Percentiles rank a stretch among this genome's conserved stretches.
phyloP scores from a whole-genome alignment of 139 green algal species.

The Yamagishiella unicocca region DNA sequence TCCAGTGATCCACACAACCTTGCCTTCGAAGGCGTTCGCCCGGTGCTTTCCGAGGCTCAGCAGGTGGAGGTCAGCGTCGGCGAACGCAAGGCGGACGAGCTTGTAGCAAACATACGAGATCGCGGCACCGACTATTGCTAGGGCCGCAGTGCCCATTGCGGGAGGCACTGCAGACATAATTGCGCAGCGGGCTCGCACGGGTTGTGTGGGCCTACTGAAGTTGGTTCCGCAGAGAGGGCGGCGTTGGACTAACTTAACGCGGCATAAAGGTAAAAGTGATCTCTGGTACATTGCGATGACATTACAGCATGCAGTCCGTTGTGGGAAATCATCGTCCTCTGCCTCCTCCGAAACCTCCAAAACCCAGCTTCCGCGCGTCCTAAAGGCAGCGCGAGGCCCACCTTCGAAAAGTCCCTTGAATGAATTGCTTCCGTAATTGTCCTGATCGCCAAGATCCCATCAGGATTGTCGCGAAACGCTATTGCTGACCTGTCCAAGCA shows the following conservation, averaged over 20 bases:
- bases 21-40: slow-evolving; percentile 53
- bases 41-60: slow-evolving; percentile 20
- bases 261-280: neutral
- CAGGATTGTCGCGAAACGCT: too few species aligned
- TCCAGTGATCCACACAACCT: slow-evolving; percentile 90
- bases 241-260: neutral
- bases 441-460: too few species aligned
- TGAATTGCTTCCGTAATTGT: too few species aligned
- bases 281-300: neutral
- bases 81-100: slow-evolving; percentile 32
- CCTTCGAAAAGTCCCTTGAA: too few species aligned
- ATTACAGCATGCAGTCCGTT: too few species aligned
- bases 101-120: slow-evolving; percentile 31
- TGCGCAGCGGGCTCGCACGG: neutral
- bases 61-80: slow-evolving; percentile 53
- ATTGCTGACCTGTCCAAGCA: too few species aligned
- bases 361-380: too few species aligned
- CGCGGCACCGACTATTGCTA: neutral
- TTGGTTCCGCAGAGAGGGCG: neutral
- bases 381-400: too few species aligned
- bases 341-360: too few species aligned
- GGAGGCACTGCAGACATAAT: neutral
- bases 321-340: too few species aligned
- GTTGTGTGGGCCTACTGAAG: neutral
- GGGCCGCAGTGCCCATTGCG: neutral